phyloP scores from a whole-genome alignment of 345 rosid genomes.

The Erysimum cheiranthoides region DNA sequence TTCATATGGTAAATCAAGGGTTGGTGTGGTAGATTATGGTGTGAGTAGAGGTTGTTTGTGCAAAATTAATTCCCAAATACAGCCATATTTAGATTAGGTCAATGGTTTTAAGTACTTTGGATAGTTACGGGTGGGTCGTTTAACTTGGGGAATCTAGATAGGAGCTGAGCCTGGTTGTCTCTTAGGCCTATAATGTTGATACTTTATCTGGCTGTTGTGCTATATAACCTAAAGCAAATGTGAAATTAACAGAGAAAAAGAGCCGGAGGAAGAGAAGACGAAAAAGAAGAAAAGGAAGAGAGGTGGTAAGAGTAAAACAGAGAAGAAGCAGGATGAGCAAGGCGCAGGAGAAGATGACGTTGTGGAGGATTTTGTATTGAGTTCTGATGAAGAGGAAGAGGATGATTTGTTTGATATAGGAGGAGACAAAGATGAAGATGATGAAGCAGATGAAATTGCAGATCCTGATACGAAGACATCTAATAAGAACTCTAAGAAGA shows the following conservation, averaged over 20 bases:
- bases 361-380: conserved; percentile 84
- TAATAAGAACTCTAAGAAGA: conserved; percentile 37
- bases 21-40: not conserved
- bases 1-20: not conserved
- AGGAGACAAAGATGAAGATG: conserved; percentile 44
- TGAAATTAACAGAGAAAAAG: conserved; percentile 50
- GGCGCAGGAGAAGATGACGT: conserved; percentile 71
- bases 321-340: conserved; percentile 42
- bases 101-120: not conserved
- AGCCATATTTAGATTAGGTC: not conserved
- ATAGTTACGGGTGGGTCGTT: not conserved
- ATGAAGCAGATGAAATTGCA: conserved; percentile 39
- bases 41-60: not conserved
- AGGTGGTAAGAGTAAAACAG: conserved; percentile 48
- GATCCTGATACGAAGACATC: conserved; percentile 39
- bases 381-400: conserved; percentile 82
- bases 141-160: conserved; percentile 6
- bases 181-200: not conserved
- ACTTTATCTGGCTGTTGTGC: not conserved
- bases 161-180: conserved; percentile 5
- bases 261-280: conserved; percentile 51
- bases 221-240: not conserved
- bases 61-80: not conserved
- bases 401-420: conserved; percentile 45
- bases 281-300: conserved; percentile 57